Evolutionary conservation across 1,284 basidiomycete species (phyloP).

Genomic region (Fomitopsis palustris): DNA sequence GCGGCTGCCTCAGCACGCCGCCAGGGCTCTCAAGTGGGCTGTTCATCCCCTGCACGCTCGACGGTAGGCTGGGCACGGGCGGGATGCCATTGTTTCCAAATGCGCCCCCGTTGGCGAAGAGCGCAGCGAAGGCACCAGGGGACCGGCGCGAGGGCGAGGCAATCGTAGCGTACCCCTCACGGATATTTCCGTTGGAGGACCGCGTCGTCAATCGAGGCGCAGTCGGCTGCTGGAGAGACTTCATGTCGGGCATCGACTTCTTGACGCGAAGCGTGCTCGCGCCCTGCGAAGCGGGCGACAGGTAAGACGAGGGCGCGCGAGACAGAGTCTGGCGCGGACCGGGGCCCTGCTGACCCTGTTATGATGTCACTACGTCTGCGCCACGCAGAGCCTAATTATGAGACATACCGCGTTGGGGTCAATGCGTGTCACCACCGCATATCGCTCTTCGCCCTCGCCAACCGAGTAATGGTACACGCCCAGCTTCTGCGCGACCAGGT

Average conservation of each 20-base stretch:
- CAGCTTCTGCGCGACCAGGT: constrained; percentile 94
- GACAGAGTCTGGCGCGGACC: constrained; percentile 55
- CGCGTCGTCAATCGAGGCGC: constrained; percentile 79
- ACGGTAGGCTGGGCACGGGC: constrained; percentile 74
- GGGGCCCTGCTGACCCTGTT: constrained; percentile 30
- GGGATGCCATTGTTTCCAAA: constrained; percentile 52
- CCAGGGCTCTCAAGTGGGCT: constrained; percentile 38
- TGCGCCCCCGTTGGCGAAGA: constrained; percentile 54
- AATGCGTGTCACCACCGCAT: constrained; percentile 89
- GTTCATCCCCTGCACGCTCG: constrained; percentile 44
- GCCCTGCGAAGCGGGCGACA: constrained; percentile 51
- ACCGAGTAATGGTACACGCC: constrained; percentile 93
- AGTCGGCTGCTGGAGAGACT: constrained; percentile 72
- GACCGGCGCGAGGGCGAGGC: constrained; percentile 76
- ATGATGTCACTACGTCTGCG: constrained; percentile 4
- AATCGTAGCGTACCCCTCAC: constrained; percentile 87
- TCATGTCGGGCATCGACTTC: constrained; percentile 96
- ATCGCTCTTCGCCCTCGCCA: constrained; percentile 89
- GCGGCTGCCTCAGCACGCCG: constrained; percentile 75
- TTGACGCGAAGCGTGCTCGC: constrained; percentile 74
- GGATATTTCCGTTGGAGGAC: constrained; percentile 87
- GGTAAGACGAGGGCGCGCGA: constrained; percentile 71
- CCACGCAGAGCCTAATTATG: not conserved
- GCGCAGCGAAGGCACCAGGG: constrained; percentile 62
- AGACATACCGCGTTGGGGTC: constrained; percentile 65